Conservation (phyloP, 345 rosid genomes). For the Syzygium oleosum region DNA sequence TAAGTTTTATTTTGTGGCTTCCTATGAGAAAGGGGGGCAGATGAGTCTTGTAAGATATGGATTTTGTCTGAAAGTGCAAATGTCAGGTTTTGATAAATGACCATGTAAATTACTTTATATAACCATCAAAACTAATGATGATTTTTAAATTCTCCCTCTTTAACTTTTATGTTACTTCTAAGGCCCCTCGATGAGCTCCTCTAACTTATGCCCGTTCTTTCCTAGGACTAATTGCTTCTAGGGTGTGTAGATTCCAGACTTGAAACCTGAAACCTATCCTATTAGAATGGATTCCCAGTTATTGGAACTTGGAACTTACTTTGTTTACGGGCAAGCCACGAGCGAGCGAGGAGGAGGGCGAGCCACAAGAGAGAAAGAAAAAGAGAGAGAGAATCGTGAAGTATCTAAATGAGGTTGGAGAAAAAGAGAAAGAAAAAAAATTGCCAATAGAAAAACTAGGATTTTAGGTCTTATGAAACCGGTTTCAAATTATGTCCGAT, state of each 20-base stretch:
- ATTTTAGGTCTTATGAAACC: background rate
- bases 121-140: no score
- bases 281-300: no score
- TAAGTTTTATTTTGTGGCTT: background rate
- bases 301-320: no score
- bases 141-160: no score
- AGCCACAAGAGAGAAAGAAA: background rate
- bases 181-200: no score
- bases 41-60: background rate
- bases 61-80: background rate
- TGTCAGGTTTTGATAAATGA: no score
- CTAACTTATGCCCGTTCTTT: no score
- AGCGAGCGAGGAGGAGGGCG: background rate
- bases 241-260: no score
- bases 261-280: no score
- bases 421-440: background rate
- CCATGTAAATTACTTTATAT: no score
- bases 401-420: background rate
- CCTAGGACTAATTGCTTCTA: no score
- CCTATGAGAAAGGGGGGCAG: background rate
- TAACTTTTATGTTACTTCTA: no score
- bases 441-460: background rate
- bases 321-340: background rate
- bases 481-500: background rate
- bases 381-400: background rate